A percentile compares a stretch with the other conserved stretches of the same genome.
Evolutionary conservation across 2,329 filamentous ascomycete genomes (phyloP).

Genomic region (Aspergillus tubingensis): DNA sequence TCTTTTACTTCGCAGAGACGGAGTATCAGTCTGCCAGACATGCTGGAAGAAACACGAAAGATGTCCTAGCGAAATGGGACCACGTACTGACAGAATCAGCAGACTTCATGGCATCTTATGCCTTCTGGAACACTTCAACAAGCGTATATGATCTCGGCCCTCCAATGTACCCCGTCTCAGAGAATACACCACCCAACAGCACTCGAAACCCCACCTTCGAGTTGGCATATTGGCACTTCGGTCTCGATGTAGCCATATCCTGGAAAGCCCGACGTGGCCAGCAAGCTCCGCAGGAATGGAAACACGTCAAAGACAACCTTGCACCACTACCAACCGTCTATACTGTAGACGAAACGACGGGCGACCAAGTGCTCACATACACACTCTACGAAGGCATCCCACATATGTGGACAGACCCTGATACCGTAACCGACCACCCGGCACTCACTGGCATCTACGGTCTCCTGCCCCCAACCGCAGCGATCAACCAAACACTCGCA

Average conservation of each 20-base stretch:
- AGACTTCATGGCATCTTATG: constrained; percentile 62
- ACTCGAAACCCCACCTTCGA: constrained; percentile 63
- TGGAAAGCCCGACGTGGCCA: constrained; percentile 56
- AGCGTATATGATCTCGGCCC: constrained; percentile 56
- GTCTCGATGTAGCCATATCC: constrained; percentile 54
- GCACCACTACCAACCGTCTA: constrained; percentile 54
- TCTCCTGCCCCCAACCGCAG: constrained; percentile 45
- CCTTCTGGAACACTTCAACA: constrained; percentile 56
- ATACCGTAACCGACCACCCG: constrained; percentile 46
- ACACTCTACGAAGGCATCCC: constrained; percentile 57
- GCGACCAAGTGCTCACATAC: constrained; percentile 48
- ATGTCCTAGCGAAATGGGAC: constrained; percentile 54
- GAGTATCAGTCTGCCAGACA: constrained; percentile 54
- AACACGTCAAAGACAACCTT: constrained; percentile 53
- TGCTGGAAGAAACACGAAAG: background rate
- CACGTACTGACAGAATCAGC: constrained; percentile 53
- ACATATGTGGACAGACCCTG: constrained; percentile 44
- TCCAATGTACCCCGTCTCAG: constrained; percentile 55
- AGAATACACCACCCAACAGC: constrained; percentile 60
- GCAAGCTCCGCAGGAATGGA: constrained; percentile 51
- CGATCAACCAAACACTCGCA: constrained; percentile 41
- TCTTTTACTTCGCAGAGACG: constrained; percentile 61
- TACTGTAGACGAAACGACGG: background rate
- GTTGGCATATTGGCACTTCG: constrained; percentile 63
- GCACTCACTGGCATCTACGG: constrained; percentile 51